Conservation (phyloP, 2,329 filamentous ascomycete genomes). For the Mycogone perniciosa region DNA sequence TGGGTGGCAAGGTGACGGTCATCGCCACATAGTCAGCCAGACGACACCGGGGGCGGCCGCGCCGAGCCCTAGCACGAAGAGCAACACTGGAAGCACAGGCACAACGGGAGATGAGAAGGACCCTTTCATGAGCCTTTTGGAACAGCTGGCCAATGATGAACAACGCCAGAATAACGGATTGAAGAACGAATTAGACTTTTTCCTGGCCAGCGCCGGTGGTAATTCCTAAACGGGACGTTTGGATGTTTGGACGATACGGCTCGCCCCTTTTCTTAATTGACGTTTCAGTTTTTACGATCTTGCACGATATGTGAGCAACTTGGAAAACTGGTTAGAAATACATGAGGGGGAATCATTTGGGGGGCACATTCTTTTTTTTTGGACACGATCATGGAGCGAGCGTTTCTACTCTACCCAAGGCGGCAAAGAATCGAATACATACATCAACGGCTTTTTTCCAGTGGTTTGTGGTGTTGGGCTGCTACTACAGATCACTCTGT, state of each 20-base stretch:
- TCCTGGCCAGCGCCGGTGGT: constrained; percentile 40
- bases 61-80: constrained; percentile 41
- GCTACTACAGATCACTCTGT: too few relatives aligned
- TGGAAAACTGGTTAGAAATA: too few relatives aligned
- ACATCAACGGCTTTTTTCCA: too few relatives aligned
- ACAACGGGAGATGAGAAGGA: constrained; percentile 63
- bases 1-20: constrained; percentile 42
- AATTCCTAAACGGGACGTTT: constrained; percentile 1
- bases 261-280: too few relatives aligned
- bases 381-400: too few relatives aligned
- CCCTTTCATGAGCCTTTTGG: constrained; percentile 70
- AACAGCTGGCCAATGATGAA: constrained; percentile 79
- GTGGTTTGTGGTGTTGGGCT: too few relatives aligned
- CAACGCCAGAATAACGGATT: constrained; percentile 52
- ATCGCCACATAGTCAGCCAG: constrained; percentile 11
- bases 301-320: not conserved
- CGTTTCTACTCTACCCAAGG: too few relatives aligned
- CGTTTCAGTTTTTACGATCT: too few relatives aligned
- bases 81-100: constrained; percentile 44
- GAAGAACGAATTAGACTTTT: constrained; percentile 73
- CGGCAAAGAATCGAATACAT: too few relatives aligned
- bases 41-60: constrained; percentile 16
- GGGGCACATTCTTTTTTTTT: too few relatives aligned
- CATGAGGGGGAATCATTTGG: too few relatives aligned
- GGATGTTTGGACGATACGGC: too few relatives aligned